Percentiles rank a stretch among this genome's conserved stretches.
These are phyloP conservation scores for Mycena olivaceomarginata DNA, from an alignment of 768 basidiomycete genomes.

Conservation along the genomic window DNA sequence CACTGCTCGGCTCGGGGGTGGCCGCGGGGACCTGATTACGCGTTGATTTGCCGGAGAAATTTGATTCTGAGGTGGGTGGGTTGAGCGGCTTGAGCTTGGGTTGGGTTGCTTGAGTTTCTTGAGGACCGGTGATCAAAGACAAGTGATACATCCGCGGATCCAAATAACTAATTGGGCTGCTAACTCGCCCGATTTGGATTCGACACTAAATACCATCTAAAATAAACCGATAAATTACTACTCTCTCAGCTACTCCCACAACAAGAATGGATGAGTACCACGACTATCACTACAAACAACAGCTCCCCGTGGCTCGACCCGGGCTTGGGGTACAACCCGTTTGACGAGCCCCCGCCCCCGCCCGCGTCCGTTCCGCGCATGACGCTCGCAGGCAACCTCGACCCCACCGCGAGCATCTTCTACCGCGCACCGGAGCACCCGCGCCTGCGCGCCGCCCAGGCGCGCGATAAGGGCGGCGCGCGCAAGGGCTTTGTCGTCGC, in stretches of 20 bases:
- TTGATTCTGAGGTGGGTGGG: not conserved
- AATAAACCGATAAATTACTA: not conserved
- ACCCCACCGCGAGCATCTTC: conserved; percentile 78
- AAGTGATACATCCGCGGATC: not conserved
- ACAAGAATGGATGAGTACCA: no score
- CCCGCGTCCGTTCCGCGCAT: conserved; percentile 25
- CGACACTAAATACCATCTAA: not conserved
- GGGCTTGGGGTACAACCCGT: no score
- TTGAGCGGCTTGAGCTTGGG: not conserved
- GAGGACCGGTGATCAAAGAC: not conserved
- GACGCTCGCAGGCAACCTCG: conserved; percentile 75
- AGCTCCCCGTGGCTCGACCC: no score
- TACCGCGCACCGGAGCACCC: conserved; percentile 79
- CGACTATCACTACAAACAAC: no score
- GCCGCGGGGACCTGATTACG: conserved; percentile 21
- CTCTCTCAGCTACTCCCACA: not conserved
- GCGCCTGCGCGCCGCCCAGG: conserved; percentile 81
- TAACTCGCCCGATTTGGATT: not conserved
- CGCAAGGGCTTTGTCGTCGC: conserved; percentile 68
- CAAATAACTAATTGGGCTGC: not conserved
- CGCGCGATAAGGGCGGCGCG: conserved; percentile 84
- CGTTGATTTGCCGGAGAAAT: not conserved
- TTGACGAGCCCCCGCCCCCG: no score
- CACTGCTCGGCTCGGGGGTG: conserved; percentile 12
- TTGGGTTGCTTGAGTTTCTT: not conserved